These are phyloP conservation scores for Schizothecium vesticola DNA, from an alignment of 495 filamentous ascomycete species.

Conservation along the genomic window DNA sequence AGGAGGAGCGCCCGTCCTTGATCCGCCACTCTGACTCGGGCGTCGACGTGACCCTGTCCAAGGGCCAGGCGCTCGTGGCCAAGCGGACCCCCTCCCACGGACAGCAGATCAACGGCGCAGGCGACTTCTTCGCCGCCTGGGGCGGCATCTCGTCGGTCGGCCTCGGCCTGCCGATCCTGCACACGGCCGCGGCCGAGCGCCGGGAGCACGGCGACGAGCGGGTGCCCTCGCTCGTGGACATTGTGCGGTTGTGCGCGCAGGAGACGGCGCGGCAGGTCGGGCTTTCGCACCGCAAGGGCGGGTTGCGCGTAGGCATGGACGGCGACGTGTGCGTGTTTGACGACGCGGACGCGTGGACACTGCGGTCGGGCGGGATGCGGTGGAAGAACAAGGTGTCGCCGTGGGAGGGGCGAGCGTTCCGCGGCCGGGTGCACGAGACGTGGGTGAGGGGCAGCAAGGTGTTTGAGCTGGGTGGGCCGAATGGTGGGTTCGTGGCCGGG, in stretches of 20 bases:
- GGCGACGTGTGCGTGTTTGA: constrained; percentile 93
- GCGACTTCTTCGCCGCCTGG: constrained; percentile 95
- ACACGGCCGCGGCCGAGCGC: constrained; percentile 67
- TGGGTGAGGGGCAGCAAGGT: constrained; percentile 79
- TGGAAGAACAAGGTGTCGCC: constrained; percentile 94
- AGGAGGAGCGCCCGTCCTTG: neutral
- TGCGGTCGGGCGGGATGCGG: constrained; percentile 64
- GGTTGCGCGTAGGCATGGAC: constrained; percentile 77
- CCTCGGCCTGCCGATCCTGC: constrained; percentile 83
- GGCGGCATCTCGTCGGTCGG: constrained; percentile 94
- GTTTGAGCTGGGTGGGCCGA: constrained; percentile 49
- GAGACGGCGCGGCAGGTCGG: constrained; percentile 93
- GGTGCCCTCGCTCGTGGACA: constrained; percentile 56
- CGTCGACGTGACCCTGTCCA: constrained; percentile 37
- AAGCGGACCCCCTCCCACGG: neutral
- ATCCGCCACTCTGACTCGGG: constrained; percentile 44
- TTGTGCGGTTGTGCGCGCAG: constrained; percentile 76
- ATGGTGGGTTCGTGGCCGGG: constrained; percentile 35
- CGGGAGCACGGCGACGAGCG: constrained; percentile 36
- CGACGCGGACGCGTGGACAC: constrained; percentile 68
- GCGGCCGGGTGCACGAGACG: constrained; percentile 80
- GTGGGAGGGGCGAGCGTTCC: constrained; percentile 78
- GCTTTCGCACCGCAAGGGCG: constrained; percentile 75
- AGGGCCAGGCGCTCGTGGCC: constrained; percentile 11
- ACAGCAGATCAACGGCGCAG: constrained; percentile 29